Conservation (phyloP, 148 eudicot genomes). For the Talinum fruticosum region DNA sequence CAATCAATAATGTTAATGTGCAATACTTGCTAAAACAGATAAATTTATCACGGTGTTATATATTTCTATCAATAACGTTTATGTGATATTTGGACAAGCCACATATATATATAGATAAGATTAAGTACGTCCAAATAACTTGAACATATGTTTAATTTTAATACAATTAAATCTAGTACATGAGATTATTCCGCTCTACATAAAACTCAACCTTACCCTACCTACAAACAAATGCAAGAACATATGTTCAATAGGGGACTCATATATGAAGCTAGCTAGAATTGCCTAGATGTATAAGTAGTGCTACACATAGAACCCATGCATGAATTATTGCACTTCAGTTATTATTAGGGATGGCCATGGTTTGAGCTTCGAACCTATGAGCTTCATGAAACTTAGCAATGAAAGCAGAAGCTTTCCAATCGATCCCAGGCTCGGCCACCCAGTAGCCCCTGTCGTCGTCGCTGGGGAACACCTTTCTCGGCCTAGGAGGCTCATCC, state of each 20-base stretch:
- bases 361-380: slow-evolving; percentile 15
- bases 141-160: too few relatives aligned
- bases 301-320: not conserved
- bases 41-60: too few relatives aligned
- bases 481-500: slow-evolving; percentile 28
- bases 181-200: not conserved
- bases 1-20: not conserved
- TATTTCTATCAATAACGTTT: too few relatives aligned
- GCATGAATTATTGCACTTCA: not conserved
- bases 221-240: not conserved
- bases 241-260: not conserved
- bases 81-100: too few relatives aligned
- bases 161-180: not conserved
- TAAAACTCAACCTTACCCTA: not conserved
- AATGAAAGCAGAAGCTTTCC: slow-evolving; percentile 33
- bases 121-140: not conserved
- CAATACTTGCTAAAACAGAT: too few relatives aligned
- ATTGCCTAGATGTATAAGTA: not conserved
- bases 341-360: slow-evolving; percentile 7
- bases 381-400: slow-evolving; percentile 26
- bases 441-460: slow-evolving; percentile 44
- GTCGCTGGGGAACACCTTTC: slow-evolving; percentile 45
- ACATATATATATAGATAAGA: too few relatives aligned
- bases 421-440: slow-evolving; percentile 37
- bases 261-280: not conserved